Evolutionary conservation across 1,139 yeast genomes (phyloP).

Genomic region (Kurtzmaniella natalensis): DNA sequence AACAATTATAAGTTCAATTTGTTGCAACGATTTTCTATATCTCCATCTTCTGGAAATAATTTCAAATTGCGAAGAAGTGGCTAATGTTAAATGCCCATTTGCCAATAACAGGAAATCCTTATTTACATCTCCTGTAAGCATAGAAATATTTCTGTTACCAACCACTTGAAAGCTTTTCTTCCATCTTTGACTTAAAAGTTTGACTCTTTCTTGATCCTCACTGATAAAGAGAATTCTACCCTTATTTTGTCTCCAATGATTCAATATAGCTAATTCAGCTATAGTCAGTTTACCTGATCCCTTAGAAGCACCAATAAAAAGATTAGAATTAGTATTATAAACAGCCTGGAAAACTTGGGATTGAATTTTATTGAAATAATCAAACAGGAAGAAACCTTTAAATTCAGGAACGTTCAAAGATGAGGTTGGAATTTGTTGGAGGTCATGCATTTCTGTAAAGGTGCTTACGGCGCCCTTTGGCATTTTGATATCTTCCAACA

Average conservation of each 20-base stretch:
- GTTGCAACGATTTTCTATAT: conserved; percentile 63
- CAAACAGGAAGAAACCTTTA: conserved; percentile 28
- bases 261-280: conserved; percentile 70
- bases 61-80: conserved; percentile 80
- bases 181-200: conserved; percentile 50
- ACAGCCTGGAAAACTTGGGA: conserved; percentile 63
- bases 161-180: conserved; percentile 35
- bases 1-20: conserved; percentile 62
- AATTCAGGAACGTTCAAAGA: conserved; percentile 49
- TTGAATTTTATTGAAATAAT: conserved; percentile 64
- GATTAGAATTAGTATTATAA: conserved; percentile 53
- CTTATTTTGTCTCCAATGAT: conserved; percentile 61
- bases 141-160: conserved; percentile 45
- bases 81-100: conserved; percentile 60
- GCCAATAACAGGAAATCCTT: conserved; percentile 54
- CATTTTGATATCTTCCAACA: conserved; percentile 48
- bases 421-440: conserved; percentile 44
- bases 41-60: conserved; percentile 76
- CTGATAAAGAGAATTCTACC: conserved; percentile 62
- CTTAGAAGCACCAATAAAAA: conserved; percentile 67
- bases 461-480: conserved; percentile 67
- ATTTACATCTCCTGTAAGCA: conserved; percentile 59
- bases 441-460: conserved; percentile 50
- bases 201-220: conserved; percentile 56
- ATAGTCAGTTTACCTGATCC: conserved; percentile 73